Conservation (phyloP, 108 stramenopile species). For the Stephanodiscus minutulus region DNA sequence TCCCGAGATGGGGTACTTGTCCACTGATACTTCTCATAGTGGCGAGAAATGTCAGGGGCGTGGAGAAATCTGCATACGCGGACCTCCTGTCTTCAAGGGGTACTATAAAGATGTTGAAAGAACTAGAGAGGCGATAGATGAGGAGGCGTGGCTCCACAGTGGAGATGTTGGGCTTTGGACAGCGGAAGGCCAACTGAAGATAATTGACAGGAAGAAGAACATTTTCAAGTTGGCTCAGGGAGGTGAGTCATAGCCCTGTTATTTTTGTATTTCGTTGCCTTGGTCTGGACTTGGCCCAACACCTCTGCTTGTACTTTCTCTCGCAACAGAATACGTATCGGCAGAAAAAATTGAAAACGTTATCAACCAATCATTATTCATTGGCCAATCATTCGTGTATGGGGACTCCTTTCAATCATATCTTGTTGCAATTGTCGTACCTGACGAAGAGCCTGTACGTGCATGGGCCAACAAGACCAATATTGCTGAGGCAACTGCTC, state of each 20-base stretch:
- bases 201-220: slow-evolving; percentile 98
- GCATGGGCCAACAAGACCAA: slow-evolving; percentile 46
- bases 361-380: slow-evolving; percentile 71
- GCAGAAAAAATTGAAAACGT: slow-evolving; percentile 98
- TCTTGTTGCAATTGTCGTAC: slow-evolving; percentile 92
- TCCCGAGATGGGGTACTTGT: slow-evolving; percentile 94
- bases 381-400: slow-evolving; percentile 93
- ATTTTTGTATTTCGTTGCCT: neutral
- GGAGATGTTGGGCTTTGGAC: slow-evolving; percentile 98
- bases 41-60: slow-evolving; percentile 84
- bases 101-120: slow-evolving; percentile 97
- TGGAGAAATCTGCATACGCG: slow-evolving; percentile 96
- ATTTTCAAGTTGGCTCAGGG: slow-evolving; percentile 97
- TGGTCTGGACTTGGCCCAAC: neutral
- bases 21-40: slow-evolving; percentile 78
- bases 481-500: slow-evolving; percentile 30
- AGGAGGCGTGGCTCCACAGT: slow-evolving; percentile 95
- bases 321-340: slow-evolving; percentile 78
- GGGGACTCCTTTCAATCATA: slow-evolving; percentile 91
- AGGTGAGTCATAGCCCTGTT: slow-evolving; percentile 38
- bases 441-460: slow-evolving; percentile 87
- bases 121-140: slow-evolving; percentile 89
- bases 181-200: slow-evolving; percentile 86
- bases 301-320: neutral
- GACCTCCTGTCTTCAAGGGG: slow-evolving; percentile 92